Evolutionary conservation across 2,329 filamentous ascomycete genomes (phyloP).

Genomic region (Podosphaera xanthii): DNA sequence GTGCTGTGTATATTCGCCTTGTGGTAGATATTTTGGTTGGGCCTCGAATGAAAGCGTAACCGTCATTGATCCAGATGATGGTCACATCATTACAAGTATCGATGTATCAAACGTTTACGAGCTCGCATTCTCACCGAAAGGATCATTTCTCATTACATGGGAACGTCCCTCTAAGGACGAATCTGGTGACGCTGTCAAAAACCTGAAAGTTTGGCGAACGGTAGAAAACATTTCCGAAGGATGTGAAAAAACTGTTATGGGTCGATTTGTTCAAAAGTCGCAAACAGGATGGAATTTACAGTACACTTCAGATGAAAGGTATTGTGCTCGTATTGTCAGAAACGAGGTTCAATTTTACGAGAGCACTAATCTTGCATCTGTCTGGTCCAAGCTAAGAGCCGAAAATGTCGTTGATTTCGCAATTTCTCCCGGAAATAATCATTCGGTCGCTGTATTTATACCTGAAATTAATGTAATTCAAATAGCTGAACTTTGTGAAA

Average conservation of each 20-base stretch:
- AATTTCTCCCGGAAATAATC: slow-evolving; percentile 68
- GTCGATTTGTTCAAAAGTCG: slow-evolving; percentile 84
- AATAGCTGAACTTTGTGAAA: neutral
- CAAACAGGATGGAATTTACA: slow-evolving; percentile 94
- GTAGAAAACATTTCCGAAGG: slow-evolving; percentile 42
- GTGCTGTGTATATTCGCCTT: slow-evolving; percentile 87
- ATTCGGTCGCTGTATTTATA: slow-evolving; percentile 83
- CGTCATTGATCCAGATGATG: slow-evolving; percentile 61
- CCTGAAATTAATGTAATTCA: slow-evolving; percentile 70
- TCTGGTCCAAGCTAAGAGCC: slow-evolving; percentile 87
- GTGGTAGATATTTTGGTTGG: slow-evolving; percentile 91
- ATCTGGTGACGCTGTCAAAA: slow-evolving; percentile 80
- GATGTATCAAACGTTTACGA: slow-evolving; percentile 74
- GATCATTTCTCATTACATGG: slow-evolving; percentile 90
- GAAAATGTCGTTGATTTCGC: slow-evolving; percentile 83
- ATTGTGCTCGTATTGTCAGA: slow-evolving; percentile 79
- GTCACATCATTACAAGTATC: slow-evolving; percentile 51
- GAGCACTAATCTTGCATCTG: slow-evolving; percentile 59
- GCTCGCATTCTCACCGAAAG: slow-evolving; percentile 76
- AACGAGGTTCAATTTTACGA: slow-evolving; percentile 97
- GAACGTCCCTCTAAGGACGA: slow-evolving; percentile 85
- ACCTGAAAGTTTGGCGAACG: slow-evolving; percentile 88
- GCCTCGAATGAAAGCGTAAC: slow-evolving; percentile 70
- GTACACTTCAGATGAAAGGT: slow-evolving; percentile 82
- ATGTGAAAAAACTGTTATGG: slow-evolving; percentile 50